Conservation (phyloP, 352 stramenopile species). For the Phytopythium vexans region DNA sequence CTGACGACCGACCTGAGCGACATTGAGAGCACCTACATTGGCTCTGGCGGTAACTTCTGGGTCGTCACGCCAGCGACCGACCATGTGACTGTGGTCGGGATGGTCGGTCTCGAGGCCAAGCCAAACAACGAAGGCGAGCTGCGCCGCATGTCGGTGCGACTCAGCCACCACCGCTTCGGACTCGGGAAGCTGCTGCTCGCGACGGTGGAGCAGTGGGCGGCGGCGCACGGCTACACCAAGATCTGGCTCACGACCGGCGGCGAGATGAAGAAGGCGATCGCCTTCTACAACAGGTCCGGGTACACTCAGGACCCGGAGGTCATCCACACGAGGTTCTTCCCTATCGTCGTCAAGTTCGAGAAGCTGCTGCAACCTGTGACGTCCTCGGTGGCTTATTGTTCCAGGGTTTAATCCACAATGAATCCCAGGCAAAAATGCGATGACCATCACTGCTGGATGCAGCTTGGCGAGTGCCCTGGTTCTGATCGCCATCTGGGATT, state of each 20-base stretch:
- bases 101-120: conserved; percentile 29
- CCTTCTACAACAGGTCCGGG: conserved; percentile 26
- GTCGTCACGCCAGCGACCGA: conserved; percentile 14
- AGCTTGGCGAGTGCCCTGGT: too few relatives aligned
- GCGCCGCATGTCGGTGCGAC: conserved; percentile 33
- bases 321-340: not conserved
- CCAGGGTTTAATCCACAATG: too few relatives aligned
- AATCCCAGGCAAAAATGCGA: too few relatives aligned
- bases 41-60: conserved; percentile 29
- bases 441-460: too few relatives aligned
- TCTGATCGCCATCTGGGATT: too few relatives aligned
- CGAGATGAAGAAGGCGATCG: conserved; percentile 16
- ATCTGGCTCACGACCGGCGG: conserved; percentile 28
- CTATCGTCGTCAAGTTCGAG: conserved; percentile 6
- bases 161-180: conserved; percentile 21
- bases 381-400: too few relatives aligned
- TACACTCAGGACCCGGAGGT: conserved; percentile 11
- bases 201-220: conserved; percentile 29
- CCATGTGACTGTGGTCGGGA: conserved; percentile 16
- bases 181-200: conserved; percentile 20
- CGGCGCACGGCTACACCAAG: conserved; percentile 10
- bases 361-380: not conserved
- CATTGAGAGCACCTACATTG: conserved; percentile 20
- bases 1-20: conserved; percentile 28
- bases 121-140: conserved; percentile 23